phyloP scores from a whole-genome alignment of 208 protist species.

The Willaertia magna region DNA sequence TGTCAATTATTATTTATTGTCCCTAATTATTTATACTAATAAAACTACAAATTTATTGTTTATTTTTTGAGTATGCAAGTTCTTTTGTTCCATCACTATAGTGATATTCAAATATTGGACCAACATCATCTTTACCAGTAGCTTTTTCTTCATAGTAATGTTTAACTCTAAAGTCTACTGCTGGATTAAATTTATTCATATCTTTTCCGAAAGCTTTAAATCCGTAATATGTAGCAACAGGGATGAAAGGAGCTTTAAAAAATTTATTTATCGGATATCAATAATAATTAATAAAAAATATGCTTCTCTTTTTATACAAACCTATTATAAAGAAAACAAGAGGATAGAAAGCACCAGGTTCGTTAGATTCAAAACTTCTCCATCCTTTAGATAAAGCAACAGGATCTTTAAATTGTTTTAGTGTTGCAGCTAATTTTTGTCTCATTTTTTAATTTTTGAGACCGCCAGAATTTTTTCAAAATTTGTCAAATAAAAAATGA shows the following conservation, averaged over 20 bases:
- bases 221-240: neutral
- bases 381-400: neutral
- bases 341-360: neutral
- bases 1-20: too few species aligned
- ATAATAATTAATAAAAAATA: neutral
- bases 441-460: neutral
- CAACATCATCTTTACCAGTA: neutral
- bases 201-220: neutral
- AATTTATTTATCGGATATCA: neutral
- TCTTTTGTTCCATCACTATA: neutral
- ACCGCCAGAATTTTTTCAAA: neutral
- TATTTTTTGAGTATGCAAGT: neutral
- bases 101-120: neutral
- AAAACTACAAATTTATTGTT: too few species aligned
- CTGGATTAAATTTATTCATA: neutral
- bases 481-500: neutral
- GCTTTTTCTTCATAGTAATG: neutral
- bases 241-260: neutral
- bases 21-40: neutral
- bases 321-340: neutral
- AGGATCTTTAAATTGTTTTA: neutral
- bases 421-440: neutral
- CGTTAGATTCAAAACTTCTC: neutral
- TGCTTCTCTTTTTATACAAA: neutral
- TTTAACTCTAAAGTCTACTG: neutral